Evolutionary conservation across 2,329 filamentous ascomycete genomes (phyloP), one percentile per base, ranked within the genome.

Genomic region (Hysterium pulicare): DNA sequence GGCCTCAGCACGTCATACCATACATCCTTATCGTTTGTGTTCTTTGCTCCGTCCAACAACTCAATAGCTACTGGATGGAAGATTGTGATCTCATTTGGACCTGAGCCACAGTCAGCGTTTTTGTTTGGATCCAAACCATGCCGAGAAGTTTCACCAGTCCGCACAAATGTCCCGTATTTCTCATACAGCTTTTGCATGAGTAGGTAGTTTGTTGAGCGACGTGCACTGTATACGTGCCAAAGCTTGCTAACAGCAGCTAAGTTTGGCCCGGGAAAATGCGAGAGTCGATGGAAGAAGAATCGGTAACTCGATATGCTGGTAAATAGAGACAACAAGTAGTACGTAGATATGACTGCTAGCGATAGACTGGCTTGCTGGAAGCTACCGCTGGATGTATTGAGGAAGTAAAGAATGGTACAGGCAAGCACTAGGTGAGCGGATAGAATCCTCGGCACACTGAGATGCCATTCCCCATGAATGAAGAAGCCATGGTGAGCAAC

Each of bases 1-100:
- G 49, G 49, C 20, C 43, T 37, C n/a, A 51, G 21, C 6, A 51
- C 21, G 38, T 51, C 47, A 40, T 49, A 47, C 38, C 40, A 51
- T 3, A 38, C 44, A 26, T 49, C 46, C 24, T 36, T 42, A 5
- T 17, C 45, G 21, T 40, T 49, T 13, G 28, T 41, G 31, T 42
- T 49, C 22, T 40, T 45, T n/a, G 36, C 13, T 3, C 46, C 44
- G 38, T 51, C 48, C 3, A 50, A 40, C 3, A 48, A 15, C 24
- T 48, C n/a, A 17, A 11, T 43, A 16, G 10, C 19, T 42, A 22
- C 33, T 16, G 47, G 45, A 24, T 43, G 47, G 19, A 40, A 50
- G 13, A 50, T 48, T 21, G 33, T 40, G 23, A 50, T 48, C 28
- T 50, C 47, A 30, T 46, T 50, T 11, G 47, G 45, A 3, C 47